Evolutionary conservation across 192 early-diverging fungal species (phyloP), one percentile per base, ranked within the genome.

Genomic region (Powellomyces hirtus): DNA sequence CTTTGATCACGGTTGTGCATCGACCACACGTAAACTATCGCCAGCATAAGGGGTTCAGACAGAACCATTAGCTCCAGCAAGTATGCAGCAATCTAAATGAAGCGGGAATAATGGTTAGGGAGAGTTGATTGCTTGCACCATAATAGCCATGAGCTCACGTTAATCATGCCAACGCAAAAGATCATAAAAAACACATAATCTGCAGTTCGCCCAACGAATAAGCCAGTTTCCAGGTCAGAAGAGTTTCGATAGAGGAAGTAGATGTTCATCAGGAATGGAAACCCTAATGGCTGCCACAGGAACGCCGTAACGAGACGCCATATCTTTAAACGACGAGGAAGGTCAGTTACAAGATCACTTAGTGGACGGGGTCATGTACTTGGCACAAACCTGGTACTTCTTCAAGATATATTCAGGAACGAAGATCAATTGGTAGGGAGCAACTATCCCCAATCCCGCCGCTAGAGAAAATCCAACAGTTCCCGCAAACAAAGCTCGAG

Each of bases 181-280:
- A 89, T 26, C 22, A 92, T 38, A 37, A 92, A 93, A 72, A 85
- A 93, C 13, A 87, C 81, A 68, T 90, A 94, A 74, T 97, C 94
- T 2, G 90, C 92, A 26, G 85, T 81, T 22, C 89, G 74, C 5
- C 87, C 82, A 6, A 61, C 75, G 73, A 86, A 94, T 34, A 84
- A 77, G 18, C 79, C 71, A 7, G 62, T 76, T 74, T 97, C 94
- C 26, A 97, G 77, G 8, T 89, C 81, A 0, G 64, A 60, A 20
- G 91, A 90, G 75, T 90, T 82, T 57, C 77, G 82, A 77, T 87
- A 91, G 27, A 94, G 55, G 66, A 92, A 90, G 70, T 91, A 89
- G 34, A 93, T 70, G 59, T 84, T 79, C 61, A 94, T 84, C 20
- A 88, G 59, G 62, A 84, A 83, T 33, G 75, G 68, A 62, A 93